Conservation (phyloP, 2,329 filamentous ascomycete genomes). For the Scedosporium apiospermum region DNA sequence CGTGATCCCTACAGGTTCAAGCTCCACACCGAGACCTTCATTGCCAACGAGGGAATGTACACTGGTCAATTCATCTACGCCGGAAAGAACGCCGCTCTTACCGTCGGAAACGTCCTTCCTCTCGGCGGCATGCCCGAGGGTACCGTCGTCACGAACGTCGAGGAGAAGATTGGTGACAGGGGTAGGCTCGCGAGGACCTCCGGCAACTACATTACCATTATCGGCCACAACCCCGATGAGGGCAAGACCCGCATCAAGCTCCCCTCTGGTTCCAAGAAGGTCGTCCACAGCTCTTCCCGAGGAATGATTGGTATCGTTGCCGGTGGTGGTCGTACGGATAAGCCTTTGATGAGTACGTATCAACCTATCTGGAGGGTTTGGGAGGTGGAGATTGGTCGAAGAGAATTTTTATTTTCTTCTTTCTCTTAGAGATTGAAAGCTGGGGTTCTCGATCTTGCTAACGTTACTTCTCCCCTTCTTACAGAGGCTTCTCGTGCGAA, state of each 20-base stretch:
- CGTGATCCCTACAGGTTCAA: constrained; percentile 98
- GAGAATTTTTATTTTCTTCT: not conserved
- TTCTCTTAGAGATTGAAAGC: not conserved
- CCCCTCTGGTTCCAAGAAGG: constrained; percentile 97
- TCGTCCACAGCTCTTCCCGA: constrained; percentile 81
- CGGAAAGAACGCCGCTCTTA: constrained; percentile 96
- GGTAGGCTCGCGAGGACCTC: constrained; percentile 93
- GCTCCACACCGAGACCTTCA: constrained; percentile 97
- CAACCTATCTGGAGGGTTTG: constrained; percentile 10
- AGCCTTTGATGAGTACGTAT: constrained; percentile 83
- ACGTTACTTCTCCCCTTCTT: constrained; percentile 17
- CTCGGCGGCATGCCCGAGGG: constrained; percentile 93
- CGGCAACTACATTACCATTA: constrained; percentile 97
- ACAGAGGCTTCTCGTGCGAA: constrained; percentile 97
- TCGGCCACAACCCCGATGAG: constrained; percentile 96
- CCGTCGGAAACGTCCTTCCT: constrained; percentile 94
- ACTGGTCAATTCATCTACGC: constrained; percentile 99
- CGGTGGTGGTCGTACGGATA: constrained; percentile 98
- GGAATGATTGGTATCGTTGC: constrained; percentile 99
- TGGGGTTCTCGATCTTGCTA: too few species aligned
- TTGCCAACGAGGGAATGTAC: constrained; percentile 99
- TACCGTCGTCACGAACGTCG: constrained; percentile 98
- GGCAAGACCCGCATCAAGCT: constrained; percentile 99
- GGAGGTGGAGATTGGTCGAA: not conserved
- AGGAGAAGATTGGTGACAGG: constrained; percentile 97